A percentile compares a stretch with the other conserved stretches of the same genome.
These are phyloP conservation scores for Metarhizium album DNA, from an alignment of 2,329 filamentous ascomycete genomes.

Conservation along the genomic window DNA sequence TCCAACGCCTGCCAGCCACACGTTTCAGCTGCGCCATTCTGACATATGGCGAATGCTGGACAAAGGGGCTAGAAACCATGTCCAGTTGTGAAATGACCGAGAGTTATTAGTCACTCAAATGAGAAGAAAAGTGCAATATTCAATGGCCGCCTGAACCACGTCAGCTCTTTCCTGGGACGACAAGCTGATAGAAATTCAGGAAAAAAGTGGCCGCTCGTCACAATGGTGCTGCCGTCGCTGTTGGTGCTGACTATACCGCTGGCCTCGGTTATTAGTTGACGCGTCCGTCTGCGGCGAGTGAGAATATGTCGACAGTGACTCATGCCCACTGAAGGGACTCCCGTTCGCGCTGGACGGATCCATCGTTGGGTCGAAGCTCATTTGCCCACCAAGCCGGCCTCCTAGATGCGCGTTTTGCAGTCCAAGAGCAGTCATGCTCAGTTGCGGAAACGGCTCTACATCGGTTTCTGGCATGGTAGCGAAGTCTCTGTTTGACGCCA, in stretches of 20 bases:
- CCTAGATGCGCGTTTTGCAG: conserved; percentile 19
- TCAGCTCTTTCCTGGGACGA: background rate
- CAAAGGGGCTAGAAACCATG: no score
- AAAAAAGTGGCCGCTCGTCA: conserved; percentile 15
- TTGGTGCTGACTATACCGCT: conserved; percentile 11
- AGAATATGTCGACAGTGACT: conserved; percentile 23
- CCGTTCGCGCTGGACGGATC: conserved; percentile 21
- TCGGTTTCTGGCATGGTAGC: conserved; percentile 15
- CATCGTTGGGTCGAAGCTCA: conserved; percentile 22
- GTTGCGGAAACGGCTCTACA: conserved; percentile 21
- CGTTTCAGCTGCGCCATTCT: no score
- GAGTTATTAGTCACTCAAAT: no score
- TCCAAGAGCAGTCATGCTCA: conserved; percentile 19
- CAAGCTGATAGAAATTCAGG: background rate
- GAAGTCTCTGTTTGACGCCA: conserved; percentile 13
- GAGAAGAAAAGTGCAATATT: no score
- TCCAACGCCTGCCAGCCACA: background rate
- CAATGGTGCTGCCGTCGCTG: conserved; percentile 10
- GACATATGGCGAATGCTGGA: no score
- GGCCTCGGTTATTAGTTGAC: background rate
- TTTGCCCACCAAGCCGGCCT: conserved; percentile 10
- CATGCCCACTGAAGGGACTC: conserved; percentile 27
- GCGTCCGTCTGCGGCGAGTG: conserved; percentile 22
- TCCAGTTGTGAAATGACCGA: no score
- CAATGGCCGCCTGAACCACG: background rate